A percentile compares a stretch with the other conserved stretches of the same genome.
phyloP scores from a whole-genome alignment of 805 yeast species.

The Schwanniomyces occidentalis region DNA sequence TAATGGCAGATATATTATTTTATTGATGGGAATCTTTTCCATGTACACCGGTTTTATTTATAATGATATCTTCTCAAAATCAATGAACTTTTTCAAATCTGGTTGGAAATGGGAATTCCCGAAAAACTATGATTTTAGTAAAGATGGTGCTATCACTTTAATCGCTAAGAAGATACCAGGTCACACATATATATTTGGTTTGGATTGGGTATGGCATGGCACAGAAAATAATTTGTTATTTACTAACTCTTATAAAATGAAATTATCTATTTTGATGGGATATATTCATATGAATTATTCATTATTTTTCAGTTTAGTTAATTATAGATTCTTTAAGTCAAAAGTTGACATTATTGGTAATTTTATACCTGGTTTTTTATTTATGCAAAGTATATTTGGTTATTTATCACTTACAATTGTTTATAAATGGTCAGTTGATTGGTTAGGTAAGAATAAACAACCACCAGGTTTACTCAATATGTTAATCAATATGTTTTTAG shows the following conservation, averaged over 20 bases:
- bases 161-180: conserved; percentile 42
- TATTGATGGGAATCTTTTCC: conserved; percentile 71
- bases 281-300: conserved; percentile 75
- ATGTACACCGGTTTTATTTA: conserved; percentile 74
- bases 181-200: conserved; percentile 61
- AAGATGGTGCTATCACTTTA: conserved; percentile 36
- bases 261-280: conserved; percentile 73
- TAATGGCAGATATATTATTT: conserved; percentile 65
- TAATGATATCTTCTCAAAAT: conserved; percentile 70
- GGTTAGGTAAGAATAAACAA: conserved; percentile 60
- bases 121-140: conserved; percentile 39
- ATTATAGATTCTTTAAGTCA: conserved; percentile 57
- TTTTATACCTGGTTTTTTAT: conserved; percentile 69
- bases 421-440: conserved; percentile 73
- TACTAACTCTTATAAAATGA: conserved; percentile 76
- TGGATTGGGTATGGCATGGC: conserved; percentile 82
- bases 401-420: conserved; percentile 65
- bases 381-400: conserved; percentile 78
- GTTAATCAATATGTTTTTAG: conserved; percentile 72
- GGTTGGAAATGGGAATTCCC: conserved; percentile 72
- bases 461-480: conserved; percentile 76
- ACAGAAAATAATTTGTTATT: conserved; percentile 69
- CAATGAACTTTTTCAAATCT: conserved; percentile 64
- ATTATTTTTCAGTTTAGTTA: conserved; percentile 64
- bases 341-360: conserved; percentile 69